phyloP scores from a whole-genome alignment of 1,139 yeast genomes.

The Yarrowia galli region DNA sequence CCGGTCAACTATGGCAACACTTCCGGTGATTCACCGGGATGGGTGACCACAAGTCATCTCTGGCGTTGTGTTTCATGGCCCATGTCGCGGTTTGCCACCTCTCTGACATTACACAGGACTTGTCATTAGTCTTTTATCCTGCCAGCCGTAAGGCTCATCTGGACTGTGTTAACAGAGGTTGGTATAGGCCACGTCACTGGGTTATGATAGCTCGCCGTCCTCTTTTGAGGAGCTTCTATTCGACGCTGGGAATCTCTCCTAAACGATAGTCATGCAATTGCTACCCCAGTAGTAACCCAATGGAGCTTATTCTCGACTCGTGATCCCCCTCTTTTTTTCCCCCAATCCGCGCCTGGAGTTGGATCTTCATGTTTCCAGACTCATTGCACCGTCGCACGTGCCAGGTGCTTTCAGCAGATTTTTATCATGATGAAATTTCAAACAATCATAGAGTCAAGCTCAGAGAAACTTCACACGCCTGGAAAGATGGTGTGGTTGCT shows the following conservation, averaged over 20 bases:
- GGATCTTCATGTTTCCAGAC: neutral
- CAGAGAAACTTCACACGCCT: constrained; percentile 58
- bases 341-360: constrained; percentile 45
- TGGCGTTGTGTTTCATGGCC: constrained; percentile 37
- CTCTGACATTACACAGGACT: constrained; percentile 38
- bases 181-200: constrained; percentile 28
- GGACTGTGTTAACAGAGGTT: constrained; percentile 40
- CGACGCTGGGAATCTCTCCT: constrained; percentile 69
- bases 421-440: constrained; percentile 72
- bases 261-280: constrained; percentile 87
- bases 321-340: constrained; percentile 50
- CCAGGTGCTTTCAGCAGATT: constrained; percentile 56
- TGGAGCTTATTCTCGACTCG: constrained; percentile 79
- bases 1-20: constrained; percentile 83
- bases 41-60: constrained; percentile 32
- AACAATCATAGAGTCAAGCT: constrained; percentile 96
- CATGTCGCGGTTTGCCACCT: constrained; percentile 26
- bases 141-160: constrained; percentile 42
- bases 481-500: constrained; percentile 40
- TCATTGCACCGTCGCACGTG: constrained; percentile 71
- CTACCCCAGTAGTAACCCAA: constrained; percentile 65
- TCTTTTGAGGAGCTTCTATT: constrained; percentile 45
- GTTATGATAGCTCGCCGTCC: constrained; percentile 37
- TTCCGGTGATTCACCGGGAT: constrained; percentile 50
- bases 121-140: constrained; percentile 40